Evolutionary conservation across 805 yeast species (phyloP).

Genomic region (Yueomyces sp.): DNA sequence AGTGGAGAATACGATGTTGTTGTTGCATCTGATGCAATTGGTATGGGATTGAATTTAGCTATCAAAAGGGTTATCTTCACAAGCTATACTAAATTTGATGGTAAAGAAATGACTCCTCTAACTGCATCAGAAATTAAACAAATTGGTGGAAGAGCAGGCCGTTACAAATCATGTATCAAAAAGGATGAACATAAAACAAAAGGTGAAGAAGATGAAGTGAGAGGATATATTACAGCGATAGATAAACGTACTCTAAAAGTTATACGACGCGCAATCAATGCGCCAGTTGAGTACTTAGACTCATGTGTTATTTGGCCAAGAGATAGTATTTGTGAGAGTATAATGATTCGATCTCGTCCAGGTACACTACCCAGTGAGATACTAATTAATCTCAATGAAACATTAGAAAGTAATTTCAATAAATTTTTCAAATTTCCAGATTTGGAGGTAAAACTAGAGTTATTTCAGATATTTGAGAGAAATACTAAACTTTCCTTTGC

Average conservation of each 20-base stretch:
- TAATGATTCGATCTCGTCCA: constrained; percentile 47
- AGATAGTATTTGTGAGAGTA: constrained; percentile 50
- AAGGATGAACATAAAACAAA: neutral
- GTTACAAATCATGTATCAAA: constrained; percentile 32
- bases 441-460: constrained; percentile 23
- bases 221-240: constrained; percentile 45
- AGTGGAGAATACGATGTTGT: constrained; percentile 67
- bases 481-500: constrained; percentile 33
- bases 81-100: constrained; percentile 57
- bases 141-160: constrained; percentile 93
- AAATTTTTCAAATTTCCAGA: constrained; percentile 17
- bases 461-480: constrained; percentile 32
- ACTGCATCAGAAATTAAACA: constrained; percentile 67
- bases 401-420: constrained; percentile 9
- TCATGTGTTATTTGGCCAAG: constrained; percentile 77
- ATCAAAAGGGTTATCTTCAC: constrained; percentile 73
- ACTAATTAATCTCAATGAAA: constrained; percentile 32
- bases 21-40: constrained; percentile 93
- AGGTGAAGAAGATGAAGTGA: constrained; percentile 4
- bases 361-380: constrained; percentile 34
- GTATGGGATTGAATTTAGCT: constrained; percentile 89
- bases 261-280: constrained; percentile 34
- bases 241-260: constrained; percentile 29
- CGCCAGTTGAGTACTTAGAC: constrained; percentile 37
- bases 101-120: constrained; percentile 33